phyloP scores from a whole-genome alignment of 164 flowering plant species.

The Tetrastigma voinierianum region DNA sequence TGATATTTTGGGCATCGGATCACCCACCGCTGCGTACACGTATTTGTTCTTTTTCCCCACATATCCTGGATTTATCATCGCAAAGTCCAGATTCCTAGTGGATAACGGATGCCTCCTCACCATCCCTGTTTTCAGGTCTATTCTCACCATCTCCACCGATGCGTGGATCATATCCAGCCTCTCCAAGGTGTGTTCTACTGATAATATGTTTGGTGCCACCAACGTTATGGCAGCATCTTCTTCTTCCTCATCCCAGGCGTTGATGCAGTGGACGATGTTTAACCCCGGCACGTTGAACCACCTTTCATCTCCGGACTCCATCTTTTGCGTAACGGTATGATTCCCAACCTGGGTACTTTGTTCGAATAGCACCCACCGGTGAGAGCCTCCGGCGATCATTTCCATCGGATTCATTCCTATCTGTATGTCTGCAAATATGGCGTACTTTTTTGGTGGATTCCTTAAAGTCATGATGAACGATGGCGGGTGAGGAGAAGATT shows the following conservation, averaged over 20 bases:
- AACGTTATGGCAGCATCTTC: slow-evolving; percentile 56
- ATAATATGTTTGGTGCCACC: slow-evolving; percentile 60
- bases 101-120: slow-evolving; percentile 53
- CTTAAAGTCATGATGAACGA: slow-evolving; percentile 84
- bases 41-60: slow-evolving; percentile 52
- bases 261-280: slow-evolving; percentile 61
- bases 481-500: slow-evolving; percentile 51
- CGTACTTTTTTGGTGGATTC: slow-evolving; percentile 63
- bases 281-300: slow-evolving; percentile 84
- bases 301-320: slow-evolving; percentile 55
- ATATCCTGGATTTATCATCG: slow-evolving; percentile 53
- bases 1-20: slow-evolving; percentile 60
- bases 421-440: slow-evolving; percentile 63
- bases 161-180: slow-evolving; percentile 58
- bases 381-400: slow-evolving; percentile 45
- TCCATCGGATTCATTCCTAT: slow-evolving; percentile 54
- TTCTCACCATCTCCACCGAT: slow-evolving; percentile 57
- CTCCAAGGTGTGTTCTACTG: slow-evolving; percentile 61
- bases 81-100: slow-evolving; percentile 59
- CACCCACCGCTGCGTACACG: slow-evolving; percentile 57
- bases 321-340: slow-evolving; percentile 70
- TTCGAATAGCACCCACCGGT: slow-evolving; percentile 39
- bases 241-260: slow-evolving; percentile 95
- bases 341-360: slow-evolving; percentile 60
- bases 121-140: slow-evolving; percentile 44